Conservation (phyloP, 2,329 filamentous ascomycete genomes). For the Penicillium sp. region DNA sequence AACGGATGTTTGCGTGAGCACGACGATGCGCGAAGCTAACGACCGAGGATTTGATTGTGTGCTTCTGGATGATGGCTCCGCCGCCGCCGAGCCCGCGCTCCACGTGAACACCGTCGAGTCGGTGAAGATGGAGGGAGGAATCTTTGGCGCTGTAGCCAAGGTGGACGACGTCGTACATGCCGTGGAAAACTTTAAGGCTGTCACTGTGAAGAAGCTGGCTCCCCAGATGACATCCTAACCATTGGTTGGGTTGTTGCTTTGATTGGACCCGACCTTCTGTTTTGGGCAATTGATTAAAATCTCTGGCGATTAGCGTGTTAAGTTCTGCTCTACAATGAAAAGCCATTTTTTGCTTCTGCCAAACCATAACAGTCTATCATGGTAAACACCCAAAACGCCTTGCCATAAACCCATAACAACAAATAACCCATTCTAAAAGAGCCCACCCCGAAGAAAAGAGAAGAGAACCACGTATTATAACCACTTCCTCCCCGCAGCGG, state of each 20-base stretch:
- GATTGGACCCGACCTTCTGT: neutral
- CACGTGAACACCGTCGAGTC: conserved; percentile 50
- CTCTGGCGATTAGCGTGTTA: conserved; percentile 6
- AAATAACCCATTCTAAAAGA: neutral
- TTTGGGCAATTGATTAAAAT: neutral
- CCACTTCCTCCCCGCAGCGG: conserved; percentile 90
- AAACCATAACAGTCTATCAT: neutral
- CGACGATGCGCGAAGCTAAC: conserved; percentile 61
- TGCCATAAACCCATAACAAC: neutral
- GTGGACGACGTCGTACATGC: conserved; percentile 46
- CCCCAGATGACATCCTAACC: conserved; percentile 42
- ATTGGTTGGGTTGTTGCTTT: conserved; percentile 16
- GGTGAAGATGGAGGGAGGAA: conserved; percentile 54
- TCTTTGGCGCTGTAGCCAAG: conserved; percentile 48
- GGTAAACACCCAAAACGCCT: neutral
- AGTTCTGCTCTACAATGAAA: neutral
- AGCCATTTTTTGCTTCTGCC: neutral
- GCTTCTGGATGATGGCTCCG: conserved; percentile 55
- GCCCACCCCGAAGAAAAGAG: conserved; percentile 12
- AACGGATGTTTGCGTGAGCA: conserved; percentile 61
- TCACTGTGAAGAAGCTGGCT: conserved; percentile 49
- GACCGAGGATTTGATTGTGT: conserved; percentile 61
- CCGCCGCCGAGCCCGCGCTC: conserved; percentile 47
- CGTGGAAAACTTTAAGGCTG: conserved; percentile 48
- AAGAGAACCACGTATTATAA: conserved; percentile 56